Base-by-base conservation (phyloP, 495 filamentous ascomycete genomes). In the Penicillium flavigenum region DNA sequence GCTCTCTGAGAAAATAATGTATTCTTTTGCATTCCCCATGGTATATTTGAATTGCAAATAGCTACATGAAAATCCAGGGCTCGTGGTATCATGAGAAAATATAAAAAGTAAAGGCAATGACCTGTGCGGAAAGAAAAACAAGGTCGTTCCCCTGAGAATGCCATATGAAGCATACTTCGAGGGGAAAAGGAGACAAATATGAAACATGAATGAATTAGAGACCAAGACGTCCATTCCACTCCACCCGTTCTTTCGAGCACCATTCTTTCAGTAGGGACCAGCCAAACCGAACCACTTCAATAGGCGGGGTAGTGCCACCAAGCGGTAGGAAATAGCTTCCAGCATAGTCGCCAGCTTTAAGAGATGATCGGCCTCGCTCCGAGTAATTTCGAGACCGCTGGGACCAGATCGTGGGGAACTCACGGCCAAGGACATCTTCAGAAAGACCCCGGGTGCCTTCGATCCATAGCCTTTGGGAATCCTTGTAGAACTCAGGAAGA, bases 401-500 rank as follows among this genome's bases (percentile, higher is more conserved):
- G 24, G 72, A 71, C 79, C 79, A 82, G 14, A 77, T 81, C 9
- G 51, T 56, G 6, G 79, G 79, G 47, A 79, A 82, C 38, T 77
- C 72, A 26, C 64, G 61, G 20, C 61, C 51, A 17, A 82, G 66
- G 16, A 76, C 59, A 45, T 77, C 75, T 41, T 79, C 72, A n/a
- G 72, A 70, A 16, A 82, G 70, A 5, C 66, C 63, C 12, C 71
- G 69, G 14, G 66, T 68, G n/a, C 77, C 79, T 49, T 76, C 74
- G 26, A 70, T 58, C 79, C 79, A 82, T 17, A 79, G 58, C 29
- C 57, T 69, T 44, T 75, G 72, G 17, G 77, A 74, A 56, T 76
- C 72, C 45, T 67, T 75, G 47, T 71, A 71, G 59, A 54, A 72
- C 34, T 80, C 75, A 4, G 64, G 76, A 22, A 79, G 65, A 34